These are phyloP conservation scores for Pachysandra terminalis DNA, from an alignment of 164 flowering plant species.

Conservation along the genomic window DNA sequence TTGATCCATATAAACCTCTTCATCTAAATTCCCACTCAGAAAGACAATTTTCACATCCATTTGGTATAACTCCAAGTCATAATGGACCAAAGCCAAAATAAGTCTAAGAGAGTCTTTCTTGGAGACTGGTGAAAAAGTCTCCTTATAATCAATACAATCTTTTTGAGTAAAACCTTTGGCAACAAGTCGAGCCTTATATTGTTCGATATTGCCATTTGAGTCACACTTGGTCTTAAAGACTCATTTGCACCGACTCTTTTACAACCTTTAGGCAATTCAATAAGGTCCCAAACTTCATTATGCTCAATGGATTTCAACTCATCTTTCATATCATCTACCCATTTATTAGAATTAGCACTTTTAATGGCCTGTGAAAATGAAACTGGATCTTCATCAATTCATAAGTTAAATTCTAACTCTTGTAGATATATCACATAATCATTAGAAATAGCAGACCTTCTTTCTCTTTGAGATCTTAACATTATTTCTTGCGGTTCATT, in stretches of 20 bases:
- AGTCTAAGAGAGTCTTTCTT: no score
- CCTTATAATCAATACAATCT: neutral
- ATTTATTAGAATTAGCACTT: neutral
- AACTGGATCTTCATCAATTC: neutral
- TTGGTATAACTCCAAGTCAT: no score
- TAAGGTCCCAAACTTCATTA: neutral
- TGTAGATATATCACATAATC: conserved; percentile 16
- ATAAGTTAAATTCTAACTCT: neutral
- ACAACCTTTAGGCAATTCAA: neutral
- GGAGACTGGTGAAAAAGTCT: no score
- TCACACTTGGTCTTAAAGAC: neutral
- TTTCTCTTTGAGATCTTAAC: conserved; percentile 10
- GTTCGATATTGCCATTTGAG: neutral
- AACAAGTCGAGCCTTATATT: neutral
- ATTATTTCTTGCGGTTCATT: conserved; percentile 7
- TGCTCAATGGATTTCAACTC: neutral
- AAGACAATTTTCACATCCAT: no score
- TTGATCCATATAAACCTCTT: no score
- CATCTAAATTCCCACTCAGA: no score
- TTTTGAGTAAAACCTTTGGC: neutral
- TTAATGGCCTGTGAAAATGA: neutral
- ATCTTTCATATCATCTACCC: neutral
- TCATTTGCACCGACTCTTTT: neutral
- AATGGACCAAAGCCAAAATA: no score
- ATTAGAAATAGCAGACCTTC: conserved; percentile 5